Conservation (phyloP, 106 monocot species). For the Dactylorhiza incarnata region DNA sequence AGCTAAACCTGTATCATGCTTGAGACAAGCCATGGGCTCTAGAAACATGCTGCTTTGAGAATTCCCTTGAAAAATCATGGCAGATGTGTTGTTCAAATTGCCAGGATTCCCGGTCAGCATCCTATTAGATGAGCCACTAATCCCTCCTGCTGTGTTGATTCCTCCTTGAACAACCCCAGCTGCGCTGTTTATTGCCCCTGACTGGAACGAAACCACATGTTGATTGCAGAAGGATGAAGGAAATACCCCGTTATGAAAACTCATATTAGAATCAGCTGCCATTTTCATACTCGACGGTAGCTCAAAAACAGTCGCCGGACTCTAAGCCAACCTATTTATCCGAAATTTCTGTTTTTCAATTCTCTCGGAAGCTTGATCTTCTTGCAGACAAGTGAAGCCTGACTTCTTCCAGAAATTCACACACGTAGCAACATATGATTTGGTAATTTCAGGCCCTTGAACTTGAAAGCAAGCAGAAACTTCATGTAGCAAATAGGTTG, state of each 20-base stretch:
- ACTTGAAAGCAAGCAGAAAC: background rate
- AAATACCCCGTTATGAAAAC: conserved; percentile 37
- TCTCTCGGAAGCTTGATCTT: background rate
- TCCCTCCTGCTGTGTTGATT: conserved; percentile 18
- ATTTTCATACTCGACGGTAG: conserved; percentile 21
- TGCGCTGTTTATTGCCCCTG: conserved; percentile 25
- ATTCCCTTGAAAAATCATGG: conserved; percentile 15
- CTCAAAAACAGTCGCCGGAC: background rate
- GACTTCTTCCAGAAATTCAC: background rate
- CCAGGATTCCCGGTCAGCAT: conserved; percentile 17
- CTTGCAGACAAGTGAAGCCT: background rate
- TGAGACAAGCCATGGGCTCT: conserved; percentile 35
- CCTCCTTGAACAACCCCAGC: conserved; percentile 26
- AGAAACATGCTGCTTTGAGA: conserved; percentile 5
- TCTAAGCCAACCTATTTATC: background rate
- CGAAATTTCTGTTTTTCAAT: background rate
- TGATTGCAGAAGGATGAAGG: conserved; percentile 48
- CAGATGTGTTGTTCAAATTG: conserved; percentile 20
- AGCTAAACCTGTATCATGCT: conserved; percentile 49
- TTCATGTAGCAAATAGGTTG: background rate
- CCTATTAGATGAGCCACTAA: conserved; percentile 22
- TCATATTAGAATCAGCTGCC: conserved; percentile 64
- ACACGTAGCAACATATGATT: background rate
- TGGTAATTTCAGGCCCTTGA: background rate
- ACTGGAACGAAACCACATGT: conserved; percentile 63